phyloP scores from a whole-genome alignment of 1,139 yeast genomes.

The Pichia sp. region DNA sequence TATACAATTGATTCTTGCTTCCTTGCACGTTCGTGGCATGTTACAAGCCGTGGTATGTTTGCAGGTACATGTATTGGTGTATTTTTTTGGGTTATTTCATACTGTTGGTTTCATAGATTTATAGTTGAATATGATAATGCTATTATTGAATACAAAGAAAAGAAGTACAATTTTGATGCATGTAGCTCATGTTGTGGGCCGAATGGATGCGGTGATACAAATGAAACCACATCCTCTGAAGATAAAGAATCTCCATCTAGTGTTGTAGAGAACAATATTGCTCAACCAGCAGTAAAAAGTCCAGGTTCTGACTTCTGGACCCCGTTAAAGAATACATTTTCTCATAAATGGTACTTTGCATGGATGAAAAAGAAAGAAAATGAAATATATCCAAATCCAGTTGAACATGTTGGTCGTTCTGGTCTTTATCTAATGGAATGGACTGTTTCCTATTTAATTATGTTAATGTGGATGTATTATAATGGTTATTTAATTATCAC shows the following conservation, averaged over 20 bases:
- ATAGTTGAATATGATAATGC: conserved; percentile 49
- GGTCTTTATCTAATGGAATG: conserved; percentile 49
- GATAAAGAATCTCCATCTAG: not conserved
- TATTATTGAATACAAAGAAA: conserved; percentile 26
- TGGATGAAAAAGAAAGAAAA: conserved; percentile 13
- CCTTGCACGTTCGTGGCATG: conserved; percentile 60
- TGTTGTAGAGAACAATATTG: not conserved
- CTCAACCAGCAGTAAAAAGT: not conserved
- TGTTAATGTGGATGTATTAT: conserved; percentile 69
- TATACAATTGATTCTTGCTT: conserved; percentile 58
- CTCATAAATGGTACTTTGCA: conserved; percentile 38
- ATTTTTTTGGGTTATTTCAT: conserved; percentile 47
- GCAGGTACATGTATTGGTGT: conserved; percentile 70
- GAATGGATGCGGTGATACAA: not conserved
- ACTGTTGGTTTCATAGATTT: conserved; percentile 52
- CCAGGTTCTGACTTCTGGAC: conserved; percentile 19
- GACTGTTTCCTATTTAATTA: conserved; percentile 57
- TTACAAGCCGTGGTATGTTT: conserved; percentile 50
- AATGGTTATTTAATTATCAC: conserved; percentile 62
- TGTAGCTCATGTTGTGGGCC: conserved; percentile 13
- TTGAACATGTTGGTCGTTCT: conserved; percentile 46
- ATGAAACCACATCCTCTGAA: not conserved
- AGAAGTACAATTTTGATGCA: conserved; percentile 6
- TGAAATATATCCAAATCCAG: conserved; percentile 33
- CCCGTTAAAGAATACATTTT: conserved; percentile 32